Evolutionary conservation across 805 yeast species (phyloP), one percentile per base, ranked within the genome.

Genomic region (Jamesozyma hellenica): DNA sequence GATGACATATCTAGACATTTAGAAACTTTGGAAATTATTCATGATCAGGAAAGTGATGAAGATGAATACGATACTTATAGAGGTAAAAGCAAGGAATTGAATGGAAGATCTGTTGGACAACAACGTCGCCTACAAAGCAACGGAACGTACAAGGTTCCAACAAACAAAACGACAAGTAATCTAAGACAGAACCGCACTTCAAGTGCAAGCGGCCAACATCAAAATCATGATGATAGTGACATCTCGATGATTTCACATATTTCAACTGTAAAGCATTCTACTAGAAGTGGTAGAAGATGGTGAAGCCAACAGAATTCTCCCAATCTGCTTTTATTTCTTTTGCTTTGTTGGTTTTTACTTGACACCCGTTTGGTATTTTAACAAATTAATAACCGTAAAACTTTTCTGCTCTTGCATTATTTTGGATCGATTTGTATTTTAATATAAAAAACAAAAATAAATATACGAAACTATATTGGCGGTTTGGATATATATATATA

Each of bases 1-100:
- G 64, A 59, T 48, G 66, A 61, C 30, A 58, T 61, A 7, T 61
- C 66, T 1, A 52, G 63, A 37, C 64, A 61, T 33, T 44, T 61
- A 36, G 64, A 60, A 44, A 57, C 61, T 7, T 46, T 61, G 21
- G 66, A 61, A 15, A 51, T 60, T 13, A 49, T 53, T 28, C 51
- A 54, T n/a, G n/a, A n/a, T 34, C 17, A 13, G 19, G 42, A 43
- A 8, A 32, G 33, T n/a, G 40, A 34, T 21, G 30, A 35, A 18
- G 36, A 36, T 4, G 35, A 34, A 15, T 10, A 26, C 9, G 23
- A 28, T n/a, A 36, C 34, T n/a, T 33, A 31, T 6, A 25, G 33
- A 5, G 36, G 8, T 13, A 21, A 19, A 19, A 31, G 31, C 16
- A 11, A 14, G 4, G 19, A 29, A 14, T 13, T 5, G 3, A 27